Evolutionary conservation across 2,329 filamentous ascomycete genomes (phyloP).

Genomic region (Didymella lethalis): DNA sequence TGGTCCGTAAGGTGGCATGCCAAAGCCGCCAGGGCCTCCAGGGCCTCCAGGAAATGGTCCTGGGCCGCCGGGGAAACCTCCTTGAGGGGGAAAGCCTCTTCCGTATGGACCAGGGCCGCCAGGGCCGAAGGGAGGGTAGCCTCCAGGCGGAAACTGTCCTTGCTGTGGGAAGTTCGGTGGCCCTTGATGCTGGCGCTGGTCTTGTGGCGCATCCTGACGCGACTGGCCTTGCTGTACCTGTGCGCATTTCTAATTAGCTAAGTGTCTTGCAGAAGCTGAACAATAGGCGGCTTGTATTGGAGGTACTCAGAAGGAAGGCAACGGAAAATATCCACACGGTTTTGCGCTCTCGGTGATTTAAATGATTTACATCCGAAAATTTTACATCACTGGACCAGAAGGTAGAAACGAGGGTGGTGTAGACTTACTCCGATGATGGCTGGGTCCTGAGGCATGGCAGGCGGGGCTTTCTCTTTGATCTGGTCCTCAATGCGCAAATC

Average conservation of each 20-base stretch:
- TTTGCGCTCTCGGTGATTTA: conserved; percentile 91
- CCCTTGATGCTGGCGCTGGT: conserved; percentile 46
- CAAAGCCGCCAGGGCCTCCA: conserved; percentile 63
- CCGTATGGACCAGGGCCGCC: conserved; percentile 51
- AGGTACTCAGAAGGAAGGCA: conserved; percentile 97
- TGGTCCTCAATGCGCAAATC: conserved; percentile 92
- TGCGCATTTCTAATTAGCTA: conserved; percentile 39
- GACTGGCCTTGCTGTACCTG: conserved; percentile 44
- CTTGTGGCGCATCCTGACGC: conserved; percentile 34
- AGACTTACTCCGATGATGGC: conserved; percentile 94
- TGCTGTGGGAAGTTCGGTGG: conserved; percentile 52
- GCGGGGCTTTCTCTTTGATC: conserved; percentile 73
- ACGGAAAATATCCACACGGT: conserved; percentile 95
- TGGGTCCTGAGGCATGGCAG: conserved; percentile 88
- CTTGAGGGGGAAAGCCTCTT: conserved; percentile 56
- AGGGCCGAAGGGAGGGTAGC: conserved; percentile 53
- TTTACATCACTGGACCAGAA: conserved; percentile 77
- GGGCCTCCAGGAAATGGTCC: conserved; percentile 58
- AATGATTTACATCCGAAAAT: conserved; percentile 96
- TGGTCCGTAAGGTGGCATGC: conserved; percentile 76
- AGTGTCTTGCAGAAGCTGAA: conserved; percentile 10
- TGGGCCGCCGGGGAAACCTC: conserved; percentile 54
- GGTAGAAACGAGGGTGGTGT: conserved; percentile 21
- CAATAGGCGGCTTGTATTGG: conserved; percentile 17
- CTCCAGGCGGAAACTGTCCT: conserved; percentile 53